Conservation (phyloP, 2,329 filamentous ascomycete genomes). For the Penicillium thymicola region DNA sequence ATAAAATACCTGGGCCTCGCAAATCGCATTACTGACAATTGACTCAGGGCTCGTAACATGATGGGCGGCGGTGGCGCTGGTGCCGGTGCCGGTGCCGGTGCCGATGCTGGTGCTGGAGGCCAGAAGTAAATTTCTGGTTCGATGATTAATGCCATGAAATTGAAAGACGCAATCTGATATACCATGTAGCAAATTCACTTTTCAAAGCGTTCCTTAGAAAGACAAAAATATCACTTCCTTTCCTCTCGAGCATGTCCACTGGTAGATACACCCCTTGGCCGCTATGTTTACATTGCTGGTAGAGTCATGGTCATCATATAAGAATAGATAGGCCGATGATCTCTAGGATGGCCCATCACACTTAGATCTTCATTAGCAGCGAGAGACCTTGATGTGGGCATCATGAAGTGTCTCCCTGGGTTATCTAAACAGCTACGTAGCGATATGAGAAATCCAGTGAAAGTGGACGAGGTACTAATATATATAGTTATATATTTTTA, state of each 20-base stretch:
- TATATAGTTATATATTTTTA: too few species aligned
- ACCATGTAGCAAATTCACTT: constrained; percentile 14
- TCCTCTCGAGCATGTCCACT: not conserved
- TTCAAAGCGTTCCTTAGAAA: constrained; percentile 21
- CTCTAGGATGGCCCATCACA: too few species aligned
- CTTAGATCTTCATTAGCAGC: too few species aligned
- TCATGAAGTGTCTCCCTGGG: too few species aligned
- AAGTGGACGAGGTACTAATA: too few species aligned
- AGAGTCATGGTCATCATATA: not conserved
- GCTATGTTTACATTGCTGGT: not conserved
- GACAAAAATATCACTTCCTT: constrained; percentile 9
- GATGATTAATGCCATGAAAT: constrained; percentile 14
- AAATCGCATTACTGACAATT: constrained; percentile 8
- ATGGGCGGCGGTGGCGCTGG: constrained; percentile 54
- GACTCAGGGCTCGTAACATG: constrained; percentile 60
- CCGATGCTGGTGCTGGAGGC: constrained; percentile 10
- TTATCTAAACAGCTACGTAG: too few species aligned
- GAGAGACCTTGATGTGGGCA: too few species aligned
- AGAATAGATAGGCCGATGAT: too few species aligned
- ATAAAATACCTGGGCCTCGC: not conserved
- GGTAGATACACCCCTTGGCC: not conserved
- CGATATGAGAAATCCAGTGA: too few species aligned
- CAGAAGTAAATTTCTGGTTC: constrained; percentile 16
- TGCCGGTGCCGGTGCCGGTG: not conserved
- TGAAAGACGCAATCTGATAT: constrained; percentile 21